These are phyloP conservation scores for Neonectria sp. DNA, from an alignment of 2,329 filamentous ascomycete genomes.

Conservation along the genomic window DNA sequence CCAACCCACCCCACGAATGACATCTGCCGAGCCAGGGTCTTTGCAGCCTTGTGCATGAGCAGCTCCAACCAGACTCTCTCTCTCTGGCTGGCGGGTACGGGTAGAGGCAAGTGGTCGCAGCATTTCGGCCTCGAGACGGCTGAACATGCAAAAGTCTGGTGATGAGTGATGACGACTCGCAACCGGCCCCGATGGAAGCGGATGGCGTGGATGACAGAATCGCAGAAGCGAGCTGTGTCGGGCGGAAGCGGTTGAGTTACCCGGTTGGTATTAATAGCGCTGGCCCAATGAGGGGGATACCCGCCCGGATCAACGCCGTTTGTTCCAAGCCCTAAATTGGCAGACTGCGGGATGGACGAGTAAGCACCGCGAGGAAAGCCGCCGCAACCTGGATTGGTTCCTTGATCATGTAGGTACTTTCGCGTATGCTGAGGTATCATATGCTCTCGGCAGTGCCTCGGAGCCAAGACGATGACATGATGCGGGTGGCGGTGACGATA, in stretches of 20 bases:
- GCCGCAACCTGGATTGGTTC: constrained; percentile 27
- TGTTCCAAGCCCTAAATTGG: constrained; percentile 15
- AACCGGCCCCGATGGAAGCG: constrained; percentile 18
- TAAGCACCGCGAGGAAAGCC: constrained; percentile 21
- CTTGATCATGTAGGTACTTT: constrained; percentile 18
- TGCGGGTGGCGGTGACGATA: constrained; percentile 33
- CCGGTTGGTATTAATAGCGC: constrained; percentile 34
- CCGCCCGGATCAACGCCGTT: constrained; percentile 21
- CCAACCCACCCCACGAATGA: constrained; percentile 47
- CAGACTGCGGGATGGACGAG: constrained; percentile 14
- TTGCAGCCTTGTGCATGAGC: constrained; percentile 47
- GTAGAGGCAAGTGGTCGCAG: constrained; percentile 18
- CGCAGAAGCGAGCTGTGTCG: constrained; percentile 28
- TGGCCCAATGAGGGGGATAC: constrained; percentile 32
- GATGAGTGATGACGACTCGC: constrained; percentile 31
- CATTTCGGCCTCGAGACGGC: constrained; percentile 26
- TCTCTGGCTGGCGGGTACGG: constrained; percentile 25
- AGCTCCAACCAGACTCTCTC: constrained; percentile 29
- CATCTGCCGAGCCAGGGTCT: constrained; percentile 47
- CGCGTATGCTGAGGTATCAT: constrained; percentile 39
- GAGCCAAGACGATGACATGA: constrained; percentile 30
- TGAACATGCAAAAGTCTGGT: constrained; percentile 43
- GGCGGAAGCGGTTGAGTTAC: constrained; percentile 28
- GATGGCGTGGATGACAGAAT: constrained; percentile 32
- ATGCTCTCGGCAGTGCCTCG: constrained; percentile 47